Base-by-base conservation (phyloP, 2,329 filamentous ascomycete genomes). In the Camptophora hylomeconis region DNA sequence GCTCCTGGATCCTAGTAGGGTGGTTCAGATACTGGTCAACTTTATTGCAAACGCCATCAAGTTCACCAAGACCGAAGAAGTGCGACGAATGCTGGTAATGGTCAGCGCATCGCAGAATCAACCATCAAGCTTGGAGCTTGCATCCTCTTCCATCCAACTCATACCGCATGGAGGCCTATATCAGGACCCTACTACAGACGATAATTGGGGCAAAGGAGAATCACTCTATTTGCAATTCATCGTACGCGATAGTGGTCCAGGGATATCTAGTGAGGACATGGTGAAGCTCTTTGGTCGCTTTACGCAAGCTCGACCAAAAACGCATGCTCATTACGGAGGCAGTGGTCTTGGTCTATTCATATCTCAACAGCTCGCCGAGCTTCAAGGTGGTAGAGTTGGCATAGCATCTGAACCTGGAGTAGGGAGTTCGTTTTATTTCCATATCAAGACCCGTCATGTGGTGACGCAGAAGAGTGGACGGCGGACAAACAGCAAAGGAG, bases 301-400 rank as follows among this genome's bases (percentile, higher is more conserved):
- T 49, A 74, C 76, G 6, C 80, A 87, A 51, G 77, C 78, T 1
- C 80, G 71, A 10, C 75, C 77, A 2, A 69, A 70, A 26, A 84
- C 78, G 1, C 78, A 83, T 39, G 72, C 81, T 7, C 71, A 81
- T 42, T 84, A 86, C 40, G 80, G 80, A 14, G 80, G 80, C 0
- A 80, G 74, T 0, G 80, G 80, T 0, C 62, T 87, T 1, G 80
- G 80, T 0, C 59, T 87, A 0, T 86, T 84, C 50, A 84, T 87
- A 39, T 80, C 74, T 21, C 67, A 78, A 13, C 70, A 80, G 30
- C 62, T 87, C 10, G 80, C 78, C 0, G 80, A 87, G 47, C 57
- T 86, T 9, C 79, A 84, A 48, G 78, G 79, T 11, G 80, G 80
- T 2, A 73, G 80, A 36, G 83, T 87, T 24, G 80, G 80, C 2